Evolutionary conservation across 306 rosid genomes (phyloP).

Genomic region (Senna siamea): DNA sequence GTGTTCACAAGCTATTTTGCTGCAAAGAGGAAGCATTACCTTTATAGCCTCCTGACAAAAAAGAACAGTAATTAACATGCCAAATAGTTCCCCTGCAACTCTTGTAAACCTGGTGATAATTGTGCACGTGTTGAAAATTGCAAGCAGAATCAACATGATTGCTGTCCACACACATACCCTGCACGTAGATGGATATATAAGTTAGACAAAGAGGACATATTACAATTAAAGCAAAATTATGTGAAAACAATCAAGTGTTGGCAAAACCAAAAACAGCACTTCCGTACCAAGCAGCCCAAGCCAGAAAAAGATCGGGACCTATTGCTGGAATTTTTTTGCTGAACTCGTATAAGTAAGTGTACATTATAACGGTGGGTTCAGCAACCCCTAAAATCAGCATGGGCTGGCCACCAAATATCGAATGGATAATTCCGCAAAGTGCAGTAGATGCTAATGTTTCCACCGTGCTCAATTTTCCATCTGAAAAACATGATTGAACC

Average conservation of each 20-base stretch:
- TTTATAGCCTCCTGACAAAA: constrained; percentile 21
- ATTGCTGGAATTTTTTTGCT: background rate
- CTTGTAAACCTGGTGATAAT: constrained; percentile 22
- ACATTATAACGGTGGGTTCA: constrained; percentile 64
- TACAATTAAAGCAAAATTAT: background rate
- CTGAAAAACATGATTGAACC: constrained; percentile 10
- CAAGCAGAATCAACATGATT: constrained; percentile 23
- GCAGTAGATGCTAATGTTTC: constrained; percentile 21
- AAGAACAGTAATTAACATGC: constrained; percentile 23
- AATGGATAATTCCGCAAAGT: constrained; percentile 63
- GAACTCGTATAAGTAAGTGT: constrained; percentile 29
- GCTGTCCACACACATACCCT: constrained; percentile 27
- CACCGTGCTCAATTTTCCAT: constrained; percentile 24
- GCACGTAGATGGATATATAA: background rate
- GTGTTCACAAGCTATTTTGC: background rate
- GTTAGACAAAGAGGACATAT: background rate
- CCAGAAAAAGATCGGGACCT: background rate
- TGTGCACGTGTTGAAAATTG: constrained; percentile 17
- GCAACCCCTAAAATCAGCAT: constrained; percentile 45
- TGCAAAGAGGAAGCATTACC: background rate
- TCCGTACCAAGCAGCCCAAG: constrained; percentile 20
- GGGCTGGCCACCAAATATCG: constrained; percentile 74
- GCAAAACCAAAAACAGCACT: background rate
- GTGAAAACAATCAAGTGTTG: background rate
- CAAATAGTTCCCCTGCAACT: constrained; percentile 21